Base-by-base conservation (phyloP, 805 yeast species). In the Suhomyces canberraensis region DNA sequence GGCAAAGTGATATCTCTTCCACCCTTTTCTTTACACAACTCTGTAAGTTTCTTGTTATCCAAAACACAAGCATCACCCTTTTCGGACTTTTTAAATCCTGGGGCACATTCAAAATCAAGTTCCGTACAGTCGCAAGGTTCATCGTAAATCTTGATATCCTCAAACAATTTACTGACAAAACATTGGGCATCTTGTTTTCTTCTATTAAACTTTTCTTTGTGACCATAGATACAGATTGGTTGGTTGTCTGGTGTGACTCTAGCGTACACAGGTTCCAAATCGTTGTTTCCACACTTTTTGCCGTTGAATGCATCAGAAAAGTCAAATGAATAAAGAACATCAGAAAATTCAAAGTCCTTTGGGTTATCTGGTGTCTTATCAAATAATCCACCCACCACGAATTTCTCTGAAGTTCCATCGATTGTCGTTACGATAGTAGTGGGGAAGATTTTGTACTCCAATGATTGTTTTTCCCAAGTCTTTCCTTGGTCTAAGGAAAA, bases 401-500 rank as follows among this genome's bases (percentile, higher is more conserved):
- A 78, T 36, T 71, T 73, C 22, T 69, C 58, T 3, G 88, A 78
- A 0, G 89, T 74, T 1, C 91, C 86, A 59, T 86, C 95, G 11
- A 76, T 69, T 0, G 86, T 75, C 0, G 89, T 78, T 1, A 77
- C 54, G 6, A 81, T 38, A 4, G 60, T 50, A 3, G 57, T 38
- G 0, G 82, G 78, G 25, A 50, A 46, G 11, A 79, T 49, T 1
- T 66, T 42, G 7, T 45, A 35, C 7, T 73, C 79, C 4, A 86
- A 53, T n/a, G 71, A 64, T 21, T 65, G 61, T 25, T 66, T 66
- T 4, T 53, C 41, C 90, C 93, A 87, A 3, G 81, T 57, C 22
- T 65, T 54, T 29, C 96, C 96, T 52, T 84, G 88, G 54, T 87
- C 90, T 11, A 80, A 52, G 0, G 95, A 80, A 49, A 70, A 87